These are phyloP conservation scores for Candida maltosa DNA, from an alignment of 805 yeast species.

Conservation along the genomic window DNA sequence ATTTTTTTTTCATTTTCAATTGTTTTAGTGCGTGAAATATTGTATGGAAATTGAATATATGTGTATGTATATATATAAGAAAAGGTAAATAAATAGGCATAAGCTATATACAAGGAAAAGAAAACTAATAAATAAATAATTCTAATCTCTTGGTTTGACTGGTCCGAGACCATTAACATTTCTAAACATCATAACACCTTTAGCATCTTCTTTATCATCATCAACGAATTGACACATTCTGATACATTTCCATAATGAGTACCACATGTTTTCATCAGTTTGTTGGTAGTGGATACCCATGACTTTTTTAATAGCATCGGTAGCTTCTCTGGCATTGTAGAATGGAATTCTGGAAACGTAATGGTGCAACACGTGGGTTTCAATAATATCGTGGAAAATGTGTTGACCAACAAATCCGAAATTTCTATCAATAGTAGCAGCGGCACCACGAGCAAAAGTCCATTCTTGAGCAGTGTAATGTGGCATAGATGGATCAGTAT, in stretches of 20 bases:
- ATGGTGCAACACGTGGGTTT: slow-evolving; percentile 57
- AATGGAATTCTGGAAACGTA: slow-evolving; percentile 55
- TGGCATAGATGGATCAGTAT: slow-evolving; percentile 57
- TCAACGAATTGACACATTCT: slow-evolving; percentile 72
- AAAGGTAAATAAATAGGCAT: background rate
- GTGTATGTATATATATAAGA: background rate
- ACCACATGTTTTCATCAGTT: slow-evolving; percentile 56
- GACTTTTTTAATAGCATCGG: slow-evolving; percentile 48
- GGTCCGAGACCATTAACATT: slow-evolving; percentile 56
- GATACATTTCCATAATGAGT: slow-evolving; percentile 51
- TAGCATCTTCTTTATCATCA: slow-evolving; percentile 45
- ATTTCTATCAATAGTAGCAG: slow-evolving; percentile 61
- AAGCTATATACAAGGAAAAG: background rate
- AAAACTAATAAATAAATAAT: background rate
- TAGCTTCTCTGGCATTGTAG: slow-evolving; percentile 53
- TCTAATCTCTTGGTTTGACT: slow-evolving; percentile 18
- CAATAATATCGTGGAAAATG: slow-evolving; percentile 57
- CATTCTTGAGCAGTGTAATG: slow-evolving; percentile 55
- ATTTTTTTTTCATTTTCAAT: slow-evolving; percentile 1
- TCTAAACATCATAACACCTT: slow-evolving; percentile 66
- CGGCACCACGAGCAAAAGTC: slow-evolving; percentile 67
- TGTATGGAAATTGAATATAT: background rate
- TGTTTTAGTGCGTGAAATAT: background rate
- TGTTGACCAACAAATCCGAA: slow-evolving; percentile 58
- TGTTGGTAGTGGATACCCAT: slow-evolving; percentile 51